These are phyloP conservation scores for Diutina pseudorugosa DNA, from an alignment of 1,139 yeast genomes.

Conservation along the genomic window DNA sequence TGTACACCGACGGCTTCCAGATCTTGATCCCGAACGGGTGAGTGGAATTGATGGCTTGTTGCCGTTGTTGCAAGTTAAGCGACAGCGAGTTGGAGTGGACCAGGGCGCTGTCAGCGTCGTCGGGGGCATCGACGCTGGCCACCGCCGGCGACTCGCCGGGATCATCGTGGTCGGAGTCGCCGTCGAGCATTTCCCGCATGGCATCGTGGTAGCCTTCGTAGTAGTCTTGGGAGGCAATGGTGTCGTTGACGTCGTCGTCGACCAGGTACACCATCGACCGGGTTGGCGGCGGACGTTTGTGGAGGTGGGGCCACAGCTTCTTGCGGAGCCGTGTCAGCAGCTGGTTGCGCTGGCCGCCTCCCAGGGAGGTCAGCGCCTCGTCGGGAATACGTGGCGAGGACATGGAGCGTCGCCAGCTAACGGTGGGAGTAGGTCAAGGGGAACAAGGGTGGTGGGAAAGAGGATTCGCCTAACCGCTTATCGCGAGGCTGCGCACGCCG, in stretches of 20 bases:
- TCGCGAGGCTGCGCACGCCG: neutral
- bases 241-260: constrained; percentile 1
- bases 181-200: neutral
- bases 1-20: constrained; percentile 96
- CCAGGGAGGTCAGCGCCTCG: neutral
- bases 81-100: constrained; percentile 30
- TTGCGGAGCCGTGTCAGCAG: neutral
- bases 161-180: neutral
- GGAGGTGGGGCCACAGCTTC: neutral
- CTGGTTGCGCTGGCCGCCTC: neutral
- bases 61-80: constrained; percentile 83
- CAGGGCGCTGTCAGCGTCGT: constrained; percentile 13
- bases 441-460: neutral
- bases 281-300: neutral
- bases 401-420: neutral
- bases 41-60: constrained; percentile 89
- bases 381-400: neutral
- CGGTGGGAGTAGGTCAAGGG: neutral
- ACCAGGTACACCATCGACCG: neutral
- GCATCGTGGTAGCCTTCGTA: constrained; percentile 1
- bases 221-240: neutral
- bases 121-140: neutral
- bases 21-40: constrained; percentile 97
- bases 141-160: neutral
- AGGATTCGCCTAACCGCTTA: neutral